Percentiles rank a stretch among this genome's conserved stretches.
These are phyloP conservation scores for Penicillium sp. DNA, from an alignment of 2,329 filamentous ascomycete species.

Conservation along the genomic window DNA sequence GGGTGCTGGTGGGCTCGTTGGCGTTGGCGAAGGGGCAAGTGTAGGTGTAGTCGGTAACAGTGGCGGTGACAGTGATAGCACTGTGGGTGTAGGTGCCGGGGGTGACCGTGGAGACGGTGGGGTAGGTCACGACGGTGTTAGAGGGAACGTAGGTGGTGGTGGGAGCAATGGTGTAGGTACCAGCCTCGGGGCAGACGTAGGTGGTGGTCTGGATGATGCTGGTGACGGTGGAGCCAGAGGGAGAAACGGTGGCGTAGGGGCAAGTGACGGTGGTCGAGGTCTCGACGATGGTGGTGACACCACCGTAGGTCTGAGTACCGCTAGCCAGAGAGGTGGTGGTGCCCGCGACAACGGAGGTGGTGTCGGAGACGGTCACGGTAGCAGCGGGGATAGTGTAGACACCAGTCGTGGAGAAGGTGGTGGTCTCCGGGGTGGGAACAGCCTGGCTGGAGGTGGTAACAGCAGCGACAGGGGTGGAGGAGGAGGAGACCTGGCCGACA, in stretches of 20 bases:
- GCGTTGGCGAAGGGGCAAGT: conserved; percentile 60
- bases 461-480: conserved; percentile 13
- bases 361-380: conserved; percentile 58
- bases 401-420: conserved; percentile 54
- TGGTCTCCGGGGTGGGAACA: conserved; percentile 18
- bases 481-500: too few species aligned
- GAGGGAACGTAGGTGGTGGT: conserved; percentile 52
- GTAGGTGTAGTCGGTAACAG: conserved; percentile 57
- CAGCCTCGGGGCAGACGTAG: conserved; percentile 63
- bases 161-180: conserved; percentile 64
- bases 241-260: conserved; percentile 59
- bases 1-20: too few species aligned
- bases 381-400: conserved; percentile 67
- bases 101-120: conserved; percentile 54
- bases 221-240: conserved; percentile 51
- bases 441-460: too few species aligned
- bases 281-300: conserved; percentile 62
- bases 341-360: conserved; percentile 58
- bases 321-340: conserved; percentile 53
- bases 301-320: conserved; percentile 61
- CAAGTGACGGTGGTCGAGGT: conserved; percentile 59
- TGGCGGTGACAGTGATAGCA: conserved; percentile 60
- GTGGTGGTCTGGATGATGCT: conserved; percentile 61
- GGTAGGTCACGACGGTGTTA: conserved; percentile 52
- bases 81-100: conserved; percentile 67